Evolutionary conservation across 768 basidiomycete genomes (phyloP), one percentile per base, ranked within the genome.

Genomic region (Hericium erinaceus): DNA sequence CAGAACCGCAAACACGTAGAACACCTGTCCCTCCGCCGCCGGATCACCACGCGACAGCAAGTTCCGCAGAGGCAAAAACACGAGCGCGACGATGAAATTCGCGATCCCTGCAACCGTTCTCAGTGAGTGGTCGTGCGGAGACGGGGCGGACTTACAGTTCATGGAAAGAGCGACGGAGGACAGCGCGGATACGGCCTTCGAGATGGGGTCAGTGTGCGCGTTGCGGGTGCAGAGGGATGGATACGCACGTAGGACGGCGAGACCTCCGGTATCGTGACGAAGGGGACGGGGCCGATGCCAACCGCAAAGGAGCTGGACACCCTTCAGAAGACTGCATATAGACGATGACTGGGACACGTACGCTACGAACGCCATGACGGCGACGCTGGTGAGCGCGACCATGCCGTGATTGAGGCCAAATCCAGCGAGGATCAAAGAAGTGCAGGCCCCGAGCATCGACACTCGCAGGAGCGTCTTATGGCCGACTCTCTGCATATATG

Each of bases 201-300:
- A 18, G 16, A 18, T 52, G 12, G 12, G 12, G 59, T 10, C 26
- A 49, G 11, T 26, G 15, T 48, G 54, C 22, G 37, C 48, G 54
- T 40, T 16, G 48, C 37, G 8, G 18, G 16, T 15, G 48, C 12
- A 52, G 18, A 20, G 4, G 22, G 54, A 44, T 20, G 52, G 44
- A 9, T 41, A 75, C 89, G 60, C 68, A 87, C 92, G 64, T 87
- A 79, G 52, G 79, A 70, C 1, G 92, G 92, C 2, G 93, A 87
- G 20, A 97, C 83, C 66, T 98, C 94, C 15, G 93, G 84, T 37
- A 95, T 84, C 69, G 98, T 85, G 40, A 98, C 83, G 66, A 94
- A 98, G 0, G 95, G 95, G 38, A 98, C 74, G 2, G 95, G 94
- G 1, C 95, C 95, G 16, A 98, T 77, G 2, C 95, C 95, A 38